Base-by-base conservation (phyloP, 805 yeast genomes). In the Candida oleophila region DNA sequence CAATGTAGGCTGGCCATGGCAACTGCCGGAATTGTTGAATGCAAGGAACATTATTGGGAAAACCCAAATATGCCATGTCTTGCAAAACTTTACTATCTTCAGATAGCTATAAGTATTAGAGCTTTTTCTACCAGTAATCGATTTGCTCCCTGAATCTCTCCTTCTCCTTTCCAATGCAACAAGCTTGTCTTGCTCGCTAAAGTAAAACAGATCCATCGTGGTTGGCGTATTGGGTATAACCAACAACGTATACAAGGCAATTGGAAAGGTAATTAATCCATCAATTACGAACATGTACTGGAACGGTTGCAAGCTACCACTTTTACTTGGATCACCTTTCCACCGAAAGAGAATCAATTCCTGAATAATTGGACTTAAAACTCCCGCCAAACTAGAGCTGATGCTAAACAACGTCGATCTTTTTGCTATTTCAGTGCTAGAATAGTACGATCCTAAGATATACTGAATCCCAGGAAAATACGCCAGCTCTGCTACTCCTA, bases 261-360 rank as follows among this genome's bases (percentile, higher is more conserved):
- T 57, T 3, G 68, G 68, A 18, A 65, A 41, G 12, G 65, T 58
- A 22, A 65, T 60, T 14, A 71, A 57, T 1, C 74, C 78, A 53
- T 76, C 80, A 39, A 76, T 55, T 3, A 76, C 66, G 54, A 76
- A 76, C 65, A 76, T 61, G 74, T 76, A 73, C 49, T 72, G 69
- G 62, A 69, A 77, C 1, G 74, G 71, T 4, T 64, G 55, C 28
- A 51, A 12, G 3, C 46, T 16, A 1, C 57, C 46, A 33, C 55
- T 35, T 3, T 45, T 38, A 32, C 73, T 46, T 8, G 25, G 11
- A 11, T 9, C 16, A n/a, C 28, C 16, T 14, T 21, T 14, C 12
- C 14, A 28, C 5, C 22, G 5, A 7, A 16, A 12, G 22, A 46
- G 37, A 7, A 46, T 42, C 45, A 68, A 62, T 2, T 55, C 45